Base-by-base conservation (phyloP, 148 eudicot species). In the Drosera capensis region DNA sequence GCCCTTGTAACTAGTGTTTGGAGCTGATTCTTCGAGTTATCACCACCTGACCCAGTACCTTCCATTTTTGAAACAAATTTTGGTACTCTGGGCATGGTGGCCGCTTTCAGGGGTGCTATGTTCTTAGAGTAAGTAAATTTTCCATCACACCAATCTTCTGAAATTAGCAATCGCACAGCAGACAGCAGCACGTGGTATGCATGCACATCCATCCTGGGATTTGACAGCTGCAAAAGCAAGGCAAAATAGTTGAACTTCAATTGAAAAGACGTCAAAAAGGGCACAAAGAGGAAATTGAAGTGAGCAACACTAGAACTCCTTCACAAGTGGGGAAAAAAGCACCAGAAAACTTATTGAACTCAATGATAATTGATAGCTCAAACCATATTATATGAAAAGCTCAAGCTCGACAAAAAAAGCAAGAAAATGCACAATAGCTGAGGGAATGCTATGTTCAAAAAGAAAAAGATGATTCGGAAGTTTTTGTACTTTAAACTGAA, bases 21-120 rank as follows among this genome's bases (percentile, higher is more conserved):
- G 30, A 88, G 77, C 65, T 78, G 86, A 55, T 92, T 75, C 72
- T 88, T 88, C 3, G 97, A 62, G 55, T 88, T 83, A 64, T 88
- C 94, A 49, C 94, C 97, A 31, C 97, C 97, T 0, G 97, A 92
- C 19, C 92, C 94, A 57, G n/a, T n/a, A n/a, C 87, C 75, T 58
- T 68, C 79, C 41, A 61, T 67, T 49, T 78, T 73, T 15, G 79
- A 74, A 39, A 53, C 24, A 7, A 63, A 25, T 19, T 69, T 56
- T 9, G 66, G 67, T 14, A 62, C 46, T 25, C 67, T 16, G 20
- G 71, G 55, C 43, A 64, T 49, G 50, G 55, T 17, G 1, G 70
- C 49, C 57, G 69, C 48, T 59, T 58, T 76, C 20, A 68, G 26
- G 35, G 70, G 56, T 34, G 56, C 71, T 55, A 57, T 42, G 43